phyloP scores from a whole-genome alignment of 257 asterid species.

The Petunia secreta region DNA sequence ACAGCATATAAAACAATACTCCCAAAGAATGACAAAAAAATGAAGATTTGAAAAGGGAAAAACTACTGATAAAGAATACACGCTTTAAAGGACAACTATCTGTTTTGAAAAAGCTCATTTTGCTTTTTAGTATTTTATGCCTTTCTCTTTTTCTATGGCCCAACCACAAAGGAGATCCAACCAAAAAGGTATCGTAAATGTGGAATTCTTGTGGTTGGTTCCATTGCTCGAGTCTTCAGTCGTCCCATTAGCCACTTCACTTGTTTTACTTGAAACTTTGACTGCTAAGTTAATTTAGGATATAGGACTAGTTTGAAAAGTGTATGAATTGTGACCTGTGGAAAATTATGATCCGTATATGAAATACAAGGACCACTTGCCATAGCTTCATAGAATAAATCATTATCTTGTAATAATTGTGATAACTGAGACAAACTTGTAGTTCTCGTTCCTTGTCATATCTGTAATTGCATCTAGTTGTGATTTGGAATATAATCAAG shows the following conservation, averaged over 20 bases:
- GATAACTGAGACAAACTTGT: neutral
- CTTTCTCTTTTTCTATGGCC: neutral
- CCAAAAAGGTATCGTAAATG: neutral
- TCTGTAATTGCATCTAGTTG: neutral
- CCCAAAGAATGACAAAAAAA: too few species aligned
- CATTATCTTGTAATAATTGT: conserved; percentile 2
- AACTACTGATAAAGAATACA: too few species aligned
- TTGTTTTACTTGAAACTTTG: neutral
- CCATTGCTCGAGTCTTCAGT: neutral
- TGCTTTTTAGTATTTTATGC: neutral
- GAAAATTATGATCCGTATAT: conserved; percentile 15
- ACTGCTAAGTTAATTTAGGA: neutral
- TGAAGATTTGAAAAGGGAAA: too few species aligned
- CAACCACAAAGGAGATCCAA: neutral
- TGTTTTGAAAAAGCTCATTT: too few species aligned
- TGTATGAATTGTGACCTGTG: neutral
- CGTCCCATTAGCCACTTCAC: neutral
- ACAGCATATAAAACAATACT: too few species aligned
- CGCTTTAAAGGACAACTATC: too few species aligned
- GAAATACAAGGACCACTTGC: conserved; percentile 7
- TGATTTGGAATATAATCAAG: neutral
- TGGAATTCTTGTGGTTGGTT: neutral
- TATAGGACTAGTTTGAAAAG: neutral
- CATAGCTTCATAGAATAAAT: too few species aligned
- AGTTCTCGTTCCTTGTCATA: neutral